Base-by-base conservation (phyloP, 768 basidiomycete genomes). In the Hericium erinaceus region DNA sequence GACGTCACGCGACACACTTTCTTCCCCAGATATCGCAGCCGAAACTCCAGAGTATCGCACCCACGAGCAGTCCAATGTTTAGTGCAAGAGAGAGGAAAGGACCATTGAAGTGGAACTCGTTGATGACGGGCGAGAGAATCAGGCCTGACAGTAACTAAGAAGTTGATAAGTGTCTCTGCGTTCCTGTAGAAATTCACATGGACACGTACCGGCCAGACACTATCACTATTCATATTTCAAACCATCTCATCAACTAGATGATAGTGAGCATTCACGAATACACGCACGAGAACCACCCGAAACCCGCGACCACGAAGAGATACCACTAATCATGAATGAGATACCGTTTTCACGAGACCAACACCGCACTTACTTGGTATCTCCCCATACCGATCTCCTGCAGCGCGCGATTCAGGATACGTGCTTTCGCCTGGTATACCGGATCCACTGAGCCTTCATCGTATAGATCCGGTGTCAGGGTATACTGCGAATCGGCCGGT, bases 221-320 rank as follows among this genome's bases (percentile, higher is more conserved):
- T 87, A 64, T 87, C 85, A 16, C 85, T 83, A 64, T 26, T 26
- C 5, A 55, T 16, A 18, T 39, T 28, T n/a, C 37, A 9, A 4
- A 51, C 48, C 6, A 48, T 20, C 13, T 22, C 38, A 9, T 39
- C 46, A 44, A 52, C 53, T 15, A 52, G 41, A 52, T 48, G 11
- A 12, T 49, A 11, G 18, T 16, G 8, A 11, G 12, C 16, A 41
- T 4, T 51, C 18, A n/a, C 5, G n/a, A 20, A 55, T 22, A 12
- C 16, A 74, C 84, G 68, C 67, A 86, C 85, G 84, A 80, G 58
- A 87, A 77, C 85, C 85, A 88, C 54, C 87, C 87, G 69, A 89
- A 87, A 2, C 85, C 87, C 16, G 84, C 77, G 28, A 86, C 83
- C 54, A 80, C 56, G 66, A 89, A 87, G 39, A 89, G 66, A 57